Evolutionary conservation across 2,329 filamentous ascomycete genomes (phyloP).

Genomic region (Aspergillus intermedius): DNA sequence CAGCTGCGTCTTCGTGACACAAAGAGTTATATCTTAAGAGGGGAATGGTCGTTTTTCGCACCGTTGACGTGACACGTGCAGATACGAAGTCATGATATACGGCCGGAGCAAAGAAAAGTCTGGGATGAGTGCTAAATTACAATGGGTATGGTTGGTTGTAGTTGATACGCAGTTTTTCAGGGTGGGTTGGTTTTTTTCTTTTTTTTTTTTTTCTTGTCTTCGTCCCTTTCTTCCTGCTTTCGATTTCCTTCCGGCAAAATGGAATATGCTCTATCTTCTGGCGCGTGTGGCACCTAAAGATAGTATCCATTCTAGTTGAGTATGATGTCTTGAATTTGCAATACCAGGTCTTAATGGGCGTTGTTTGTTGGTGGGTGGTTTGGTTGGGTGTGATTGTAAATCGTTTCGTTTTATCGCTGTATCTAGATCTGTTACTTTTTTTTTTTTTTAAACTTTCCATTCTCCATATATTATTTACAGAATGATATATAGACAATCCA

Average conservation of each 20-base stretch:
- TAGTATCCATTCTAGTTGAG: no score
- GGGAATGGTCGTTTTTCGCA: background rate
- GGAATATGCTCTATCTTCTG: background rate
- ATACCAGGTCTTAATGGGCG: background rate
- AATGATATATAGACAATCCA: no score
- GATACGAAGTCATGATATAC: background rate
- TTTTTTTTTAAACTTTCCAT: background rate
- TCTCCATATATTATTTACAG: no score
- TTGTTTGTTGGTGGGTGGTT: background rate
- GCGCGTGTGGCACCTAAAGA: no score
- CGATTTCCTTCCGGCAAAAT: background rate
- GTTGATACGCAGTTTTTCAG: background rate
- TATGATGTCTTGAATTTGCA: background rate
- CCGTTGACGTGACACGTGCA: background rate
- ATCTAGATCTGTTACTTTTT: background rate
- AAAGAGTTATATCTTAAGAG: background rate
- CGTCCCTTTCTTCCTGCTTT: background rate
- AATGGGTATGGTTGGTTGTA: background rate
- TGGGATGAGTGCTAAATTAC: background rate
- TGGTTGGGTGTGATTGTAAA: background rate
- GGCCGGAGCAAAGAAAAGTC: background rate
- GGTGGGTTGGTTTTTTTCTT: background rate
- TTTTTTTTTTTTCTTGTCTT: background rate
- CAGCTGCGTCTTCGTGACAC: background rate
- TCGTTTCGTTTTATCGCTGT: background rate